Conservation (phyloP, 164 flowering plant genomes). For the Cinnamomum chago region DNA sequence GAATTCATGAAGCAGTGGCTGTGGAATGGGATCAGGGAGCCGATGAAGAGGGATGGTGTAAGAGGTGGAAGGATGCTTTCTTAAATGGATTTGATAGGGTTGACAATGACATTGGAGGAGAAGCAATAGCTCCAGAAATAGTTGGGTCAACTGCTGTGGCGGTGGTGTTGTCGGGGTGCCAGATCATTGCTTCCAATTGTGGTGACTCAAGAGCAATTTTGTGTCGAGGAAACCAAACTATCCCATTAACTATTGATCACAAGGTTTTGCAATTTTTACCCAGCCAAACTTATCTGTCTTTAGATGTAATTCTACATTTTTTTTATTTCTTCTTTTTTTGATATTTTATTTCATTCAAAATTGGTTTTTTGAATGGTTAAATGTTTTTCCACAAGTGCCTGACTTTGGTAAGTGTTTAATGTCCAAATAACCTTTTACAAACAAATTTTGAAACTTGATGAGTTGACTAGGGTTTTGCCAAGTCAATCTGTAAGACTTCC, state of each 20-base stretch:
- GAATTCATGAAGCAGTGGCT: conserved; percentile 52
- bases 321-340: background rate
- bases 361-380: background rate
- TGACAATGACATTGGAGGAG: conserved; percentile 36
- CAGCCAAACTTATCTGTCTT: background rate
- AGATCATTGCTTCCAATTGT: conserved; percentile 66
- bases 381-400: background rate
- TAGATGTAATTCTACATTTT: background rate
- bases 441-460: too few relatives aligned
- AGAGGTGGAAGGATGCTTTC: conserved; percentile 51
- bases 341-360: background rate
- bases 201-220: conserved; percentile 82
- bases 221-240: conserved; percentile 46
- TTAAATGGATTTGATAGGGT: conserved; percentile 44
- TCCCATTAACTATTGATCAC: conserved; percentile 64
- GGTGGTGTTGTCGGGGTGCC: conserved; percentile 58
- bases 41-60: conserved; percentile 44
- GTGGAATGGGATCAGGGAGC: conserved; percentile 47
- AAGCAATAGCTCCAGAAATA: conserved; percentile 46
- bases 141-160: conserved; percentile 77
- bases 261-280: conserved; percentile 35
- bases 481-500: too few relatives aligned
- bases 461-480: too few relatives aligned
- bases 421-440: background rate
- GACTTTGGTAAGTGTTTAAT: background rate